Conservation (phyloP, 1,284 basidiomycete species). For the Tilletiopsis washingtonensis region DNA sequence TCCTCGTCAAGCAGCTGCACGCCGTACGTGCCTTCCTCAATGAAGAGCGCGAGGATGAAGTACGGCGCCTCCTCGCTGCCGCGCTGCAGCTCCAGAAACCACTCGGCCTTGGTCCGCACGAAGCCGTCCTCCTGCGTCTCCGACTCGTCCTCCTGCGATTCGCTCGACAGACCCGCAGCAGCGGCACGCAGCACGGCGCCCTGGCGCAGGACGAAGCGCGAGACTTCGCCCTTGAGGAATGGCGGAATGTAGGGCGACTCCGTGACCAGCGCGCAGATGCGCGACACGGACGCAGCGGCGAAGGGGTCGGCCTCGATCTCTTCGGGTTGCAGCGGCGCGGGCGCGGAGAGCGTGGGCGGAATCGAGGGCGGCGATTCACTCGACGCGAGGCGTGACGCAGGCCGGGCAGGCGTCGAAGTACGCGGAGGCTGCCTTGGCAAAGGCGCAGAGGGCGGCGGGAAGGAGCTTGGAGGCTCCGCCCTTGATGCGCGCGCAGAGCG, state of each 20-base stretch:
- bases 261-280: not conserved
- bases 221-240: not conserved
- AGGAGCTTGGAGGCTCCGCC: no score
- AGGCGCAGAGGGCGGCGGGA: not conserved
- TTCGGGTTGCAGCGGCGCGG: no score
- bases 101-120: not conserved
- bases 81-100: not conserved
- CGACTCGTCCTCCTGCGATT: not conserved
- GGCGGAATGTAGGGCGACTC: not conserved
- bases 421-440: not conserved
- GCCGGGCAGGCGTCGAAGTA: not conserved
- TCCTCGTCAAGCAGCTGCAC: not conserved
- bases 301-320: not conserved
- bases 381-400: not conserved
- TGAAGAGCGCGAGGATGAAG: not conserved
- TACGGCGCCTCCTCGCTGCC: not conserved
- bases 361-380: no score
- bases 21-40: not conserved
- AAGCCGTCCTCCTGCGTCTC: not conserved
- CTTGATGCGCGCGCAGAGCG: no score
- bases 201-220: not conserved
- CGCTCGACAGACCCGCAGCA: no score
- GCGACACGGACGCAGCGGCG: not conserved
- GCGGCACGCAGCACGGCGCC: no score
- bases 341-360: no score